Evolutionary conservation across 495 filamentous ascomycete genomes (phyloP), one percentile per base, ranked within the genome.

Genomic region (Hypoxylon fragiforme): DNA sequence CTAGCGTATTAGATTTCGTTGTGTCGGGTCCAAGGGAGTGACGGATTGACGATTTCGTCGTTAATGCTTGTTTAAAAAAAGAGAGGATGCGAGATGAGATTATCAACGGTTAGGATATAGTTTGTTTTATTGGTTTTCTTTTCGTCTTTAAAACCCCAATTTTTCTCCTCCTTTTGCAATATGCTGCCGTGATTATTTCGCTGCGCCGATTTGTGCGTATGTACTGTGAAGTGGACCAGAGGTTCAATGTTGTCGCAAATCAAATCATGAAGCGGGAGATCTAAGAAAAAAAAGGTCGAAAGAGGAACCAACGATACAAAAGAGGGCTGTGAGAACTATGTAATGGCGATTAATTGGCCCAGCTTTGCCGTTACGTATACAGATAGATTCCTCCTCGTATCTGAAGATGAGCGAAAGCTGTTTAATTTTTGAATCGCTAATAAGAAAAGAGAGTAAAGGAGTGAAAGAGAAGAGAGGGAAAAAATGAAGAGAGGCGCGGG

Each of bases 1-100:
- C 65, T 68, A 68, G 65, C 53, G 54, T 61, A 65, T 65, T 58
- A 60, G 54, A 62, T 43, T 54, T 60, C 40, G 40, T 35, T 22
- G 35, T 39, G 59, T 58, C 40, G 62, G 63, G 55, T 55, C 14
- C 52, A 68, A 68, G 62, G 65, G 65, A 68, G 63, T 65, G 65
- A 68, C 62, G 57, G 52, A 63, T 61, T 65, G 58, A 55, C 52
- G 52, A 57, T 57, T 49, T 56, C 34, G n/a, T n/a, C n/a, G 47
- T 40, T 28, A 28, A 39, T 56, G 30, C 31, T 50, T 36, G 41
- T 26, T n/a, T 22, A 41, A 40, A 35, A 21, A 47, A 19, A 39
- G 24, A 50, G 20, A 40, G 15, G n/a, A n/a, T n/a, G n/a, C 31
- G 26, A 50, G 14, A 32, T 43, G 12, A 43, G 40, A 48, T 38